phyloP scores from a whole-genome alignment of 768 basidiomycete species.

The Macrolepiota fuliginosa region DNA sequence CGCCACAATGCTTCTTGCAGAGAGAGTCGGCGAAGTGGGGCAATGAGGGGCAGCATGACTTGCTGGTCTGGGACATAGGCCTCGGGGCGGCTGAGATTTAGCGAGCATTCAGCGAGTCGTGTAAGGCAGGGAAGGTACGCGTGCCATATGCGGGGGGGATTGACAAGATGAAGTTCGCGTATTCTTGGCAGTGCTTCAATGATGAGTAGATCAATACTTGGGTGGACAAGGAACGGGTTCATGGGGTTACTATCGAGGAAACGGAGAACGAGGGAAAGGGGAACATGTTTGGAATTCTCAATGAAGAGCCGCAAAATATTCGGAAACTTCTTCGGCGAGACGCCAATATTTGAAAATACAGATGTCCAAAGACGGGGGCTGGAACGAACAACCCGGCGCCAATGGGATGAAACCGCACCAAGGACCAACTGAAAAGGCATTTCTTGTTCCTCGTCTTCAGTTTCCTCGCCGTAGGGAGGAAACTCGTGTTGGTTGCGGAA shows the following conservation, averaged over 20 bases:
- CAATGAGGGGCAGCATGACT: neutral
- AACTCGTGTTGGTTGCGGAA: neutral
- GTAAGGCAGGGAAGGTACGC: neutral
- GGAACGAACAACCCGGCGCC: constrained; percentile 1
- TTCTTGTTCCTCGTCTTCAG: neutral
- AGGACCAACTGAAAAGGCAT: neutral
- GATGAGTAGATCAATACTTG: neutral
- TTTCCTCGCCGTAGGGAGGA: neutral
- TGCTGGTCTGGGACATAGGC: neutral
- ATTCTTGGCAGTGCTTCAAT: neutral
- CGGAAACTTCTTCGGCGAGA: neutral
- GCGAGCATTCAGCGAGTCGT: neutral
- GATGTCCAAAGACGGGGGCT: neutral
- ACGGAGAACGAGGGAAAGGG: neutral
- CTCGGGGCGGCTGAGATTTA: neutral
- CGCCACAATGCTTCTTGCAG: neutral
- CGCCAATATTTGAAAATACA: too few relatives aligned
- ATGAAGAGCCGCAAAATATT: neutral
- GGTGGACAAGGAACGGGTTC: neutral
- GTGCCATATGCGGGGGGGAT: neutral
- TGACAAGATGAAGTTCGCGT: neutral
- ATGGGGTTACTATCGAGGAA: neutral
- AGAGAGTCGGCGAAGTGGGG: neutral
- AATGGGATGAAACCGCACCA: constrained; percentile 4
- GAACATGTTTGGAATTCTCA: neutral